Base-by-base conservation (phyloP, 140 eudicot genomes). In the Oenanthe javanica region DNA sequence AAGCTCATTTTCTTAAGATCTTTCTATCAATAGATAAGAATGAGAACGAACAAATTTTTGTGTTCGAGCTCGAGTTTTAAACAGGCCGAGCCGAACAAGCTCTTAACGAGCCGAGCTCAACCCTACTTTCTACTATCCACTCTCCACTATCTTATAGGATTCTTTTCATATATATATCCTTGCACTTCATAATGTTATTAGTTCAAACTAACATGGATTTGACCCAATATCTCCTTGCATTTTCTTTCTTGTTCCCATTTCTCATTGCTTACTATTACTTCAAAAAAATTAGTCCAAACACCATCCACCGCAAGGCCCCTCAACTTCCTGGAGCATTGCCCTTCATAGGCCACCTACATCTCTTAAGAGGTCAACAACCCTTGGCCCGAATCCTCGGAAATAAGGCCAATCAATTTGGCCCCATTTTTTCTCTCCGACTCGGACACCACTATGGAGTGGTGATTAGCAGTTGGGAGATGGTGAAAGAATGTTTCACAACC, bases 311-410 rank as follows among this genome's bases (percentile, higher is more conserved):
- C 16, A 71, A 6, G 54, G 88, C 90, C 49, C 97, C 94, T 16
- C 76, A 87, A 82, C 93, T 91, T 43, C 78, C 82, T 12, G 97
- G 97, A 10, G 85, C 91, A 38, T 86, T 81, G 86, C 97, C 97
- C 42, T 9, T 91, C 10, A 31, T 91, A 12, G 97, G 94, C 43
- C 96, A 89, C 81, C 85, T 89, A 75, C 93, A 84, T 76, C 87
- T 77, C 38, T 76, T 91, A 43, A 40, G 61, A 15, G 89, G 84
- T 40, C 55, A 72, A 76, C 54, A 80, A 57, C 89, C 90, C 1
- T 66, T 91, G 13, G 90, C 91, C 21, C 86, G 86, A 11, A 84
- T 70, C n/a, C 91, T 88, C 4, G 95, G 86, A 55, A 85, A 87
- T 82, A 84, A 87, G 78, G 90, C 91, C 0, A 93, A 92, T 48